Percentiles rank a stretch among this genome's conserved stretches.
phyloP scores from a whole-genome alignment of 2,329 filamentous ascomycete species.

The Aspergillus melleus region DNA sequence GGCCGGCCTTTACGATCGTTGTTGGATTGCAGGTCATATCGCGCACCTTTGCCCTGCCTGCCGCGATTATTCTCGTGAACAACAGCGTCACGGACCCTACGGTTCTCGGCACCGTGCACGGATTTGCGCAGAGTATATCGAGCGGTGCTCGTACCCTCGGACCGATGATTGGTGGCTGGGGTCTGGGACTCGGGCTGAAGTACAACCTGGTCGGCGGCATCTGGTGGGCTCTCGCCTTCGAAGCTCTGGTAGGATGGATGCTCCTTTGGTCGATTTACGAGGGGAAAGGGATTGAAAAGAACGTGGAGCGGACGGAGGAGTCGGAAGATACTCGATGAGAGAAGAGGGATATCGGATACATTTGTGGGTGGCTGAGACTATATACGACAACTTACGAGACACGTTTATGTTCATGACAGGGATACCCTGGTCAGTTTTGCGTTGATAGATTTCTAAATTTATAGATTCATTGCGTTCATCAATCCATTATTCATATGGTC shows the following conservation, averaged over 20 bases:
- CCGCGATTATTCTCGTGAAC: conserved; percentile 60
- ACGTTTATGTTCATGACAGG: background rate
- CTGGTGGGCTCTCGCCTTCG: conserved; percentile 58
- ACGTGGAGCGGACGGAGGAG: conserved; percentile 18
- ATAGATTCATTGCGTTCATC: background rate
- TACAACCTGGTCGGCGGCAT: conserved; percentile 56
- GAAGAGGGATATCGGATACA: background rate
- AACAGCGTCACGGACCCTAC: conserved; percentile 59
- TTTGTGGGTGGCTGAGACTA: background rate
- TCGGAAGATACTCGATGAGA: conserved; percentile 8
- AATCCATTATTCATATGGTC: background rate
- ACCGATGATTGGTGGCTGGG: conserved; percentile 56
- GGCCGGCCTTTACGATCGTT: conserved; percentile 64
- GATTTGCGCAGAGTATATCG: conserved; percentile 57
- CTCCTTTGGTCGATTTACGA: conserved; percentile 64
- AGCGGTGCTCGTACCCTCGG: conserved; percentile 57
- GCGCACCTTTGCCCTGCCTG: conserved; percentile 67
- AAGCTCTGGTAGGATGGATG: conserved; percentile 58
- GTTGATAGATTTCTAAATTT: background rate
- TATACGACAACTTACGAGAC: background rate
- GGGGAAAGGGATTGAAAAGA: conserved; percentile 61
- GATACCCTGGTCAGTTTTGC: background rate
- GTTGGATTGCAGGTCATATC: conserved; percentile 70
- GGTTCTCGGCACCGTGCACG: conserved; percentile 60
- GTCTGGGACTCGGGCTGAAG: conserved; percentile 54